Evolutionary conservation across 768 basidiomycete species (phyloP), one percentile per base, ranked within the genome.

Genomic region (Lactarius hengduanensis): DNA sequence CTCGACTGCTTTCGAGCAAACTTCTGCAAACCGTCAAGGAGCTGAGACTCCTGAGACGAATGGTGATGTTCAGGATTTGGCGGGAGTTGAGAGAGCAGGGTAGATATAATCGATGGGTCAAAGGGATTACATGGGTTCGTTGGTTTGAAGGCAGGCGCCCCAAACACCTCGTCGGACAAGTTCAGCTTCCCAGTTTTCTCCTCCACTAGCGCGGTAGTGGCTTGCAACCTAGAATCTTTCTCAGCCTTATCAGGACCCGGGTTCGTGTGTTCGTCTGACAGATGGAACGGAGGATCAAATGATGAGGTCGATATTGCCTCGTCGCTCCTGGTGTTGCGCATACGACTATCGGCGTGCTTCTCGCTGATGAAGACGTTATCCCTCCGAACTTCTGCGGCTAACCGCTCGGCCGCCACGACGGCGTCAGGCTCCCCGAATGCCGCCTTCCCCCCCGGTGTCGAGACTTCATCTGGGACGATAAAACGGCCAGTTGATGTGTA

Each of bases 111-210:
- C 1, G 84, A 75, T 4, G 83, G 81, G 68, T 92, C 88, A 71
- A 89, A 91, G 3, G 96, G 91, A 75, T 92, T 89, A 79, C 94
- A 96, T 7, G 95, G 94, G 71, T 96, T 96, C 3, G 88, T 82
- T 22, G 91, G 87, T 66, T 81, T 83, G 79, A 92, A 91, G 45
- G 83, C 80, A 5, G 87, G 84, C 57, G 83, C 81, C 43, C 85
- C 77, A 13, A 83, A 82, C 13, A 92, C 76, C 0, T 86, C 85
- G 69, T 91, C 89, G 0, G 81, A 78, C 53, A 91, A 79, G 71
- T 85, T 89, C 47, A 92, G 78, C 6, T 83, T 81, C 6, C 87
- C 88, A 1, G 87, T 84, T 69, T 80, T 82, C 72, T 88, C 87
- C 71, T 87, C 86, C 47, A 87, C n/a, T 61, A 34, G 71, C 62